Conservation (phyloP, 768 basidiomycete genomes). For the Brasilioporus rufonigricans region DNA sequence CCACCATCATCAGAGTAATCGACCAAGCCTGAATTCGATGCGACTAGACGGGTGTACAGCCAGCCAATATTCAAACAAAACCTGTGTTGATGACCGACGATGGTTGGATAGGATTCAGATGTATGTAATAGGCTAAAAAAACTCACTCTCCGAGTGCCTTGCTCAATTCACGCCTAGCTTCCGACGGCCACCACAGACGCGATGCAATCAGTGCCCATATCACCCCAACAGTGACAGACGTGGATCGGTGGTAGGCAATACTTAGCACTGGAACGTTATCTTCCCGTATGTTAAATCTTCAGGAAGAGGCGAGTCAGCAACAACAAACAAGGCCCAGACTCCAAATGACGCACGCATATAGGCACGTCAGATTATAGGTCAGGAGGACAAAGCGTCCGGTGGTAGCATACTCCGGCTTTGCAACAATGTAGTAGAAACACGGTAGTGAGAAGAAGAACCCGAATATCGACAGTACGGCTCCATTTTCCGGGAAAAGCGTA, state of each 20-base stretch:
- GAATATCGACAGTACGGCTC: conserved; percentile 70
- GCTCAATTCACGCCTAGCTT: conserved; percentile 85
- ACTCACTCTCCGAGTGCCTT: conserved; percentile 83
- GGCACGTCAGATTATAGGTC: conserved; percentile 87
- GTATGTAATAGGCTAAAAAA: too few species aligned
- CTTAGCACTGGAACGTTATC: conserved; percentile 57
- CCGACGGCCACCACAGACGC: conserved; percentile 93
- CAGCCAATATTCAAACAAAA: conserved; percentile 93
- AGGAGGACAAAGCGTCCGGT: conserved; percentile 79
- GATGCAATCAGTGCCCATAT: conserved; percentile 88
- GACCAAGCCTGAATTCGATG: conserved; percentile 75
- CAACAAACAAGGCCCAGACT: background rate
- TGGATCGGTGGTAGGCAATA: conserved; percentile 74
- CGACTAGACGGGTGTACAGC: conserved; percentile 90
- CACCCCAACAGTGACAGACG: conserved; percentile 82
- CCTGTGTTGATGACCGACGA: conserved; percentile 38
- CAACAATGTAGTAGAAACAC: conserved; percentile 89
- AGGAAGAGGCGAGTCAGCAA: background rate
- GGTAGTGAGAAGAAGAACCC: conserved; percentile 91
- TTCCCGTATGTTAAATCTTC: conserved; percentile 82
- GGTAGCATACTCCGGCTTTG: conserved; percentile 71
- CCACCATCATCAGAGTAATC: conserved; percentile 35
- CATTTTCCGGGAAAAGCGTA: conserved; percentile 71
- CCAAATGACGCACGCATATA: conserved; percentile 49
- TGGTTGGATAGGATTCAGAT: background rate